Evolutionary conservation across 257 asterid species (phyloP).

Genomic region (Capsicum baccatum): DNA sequence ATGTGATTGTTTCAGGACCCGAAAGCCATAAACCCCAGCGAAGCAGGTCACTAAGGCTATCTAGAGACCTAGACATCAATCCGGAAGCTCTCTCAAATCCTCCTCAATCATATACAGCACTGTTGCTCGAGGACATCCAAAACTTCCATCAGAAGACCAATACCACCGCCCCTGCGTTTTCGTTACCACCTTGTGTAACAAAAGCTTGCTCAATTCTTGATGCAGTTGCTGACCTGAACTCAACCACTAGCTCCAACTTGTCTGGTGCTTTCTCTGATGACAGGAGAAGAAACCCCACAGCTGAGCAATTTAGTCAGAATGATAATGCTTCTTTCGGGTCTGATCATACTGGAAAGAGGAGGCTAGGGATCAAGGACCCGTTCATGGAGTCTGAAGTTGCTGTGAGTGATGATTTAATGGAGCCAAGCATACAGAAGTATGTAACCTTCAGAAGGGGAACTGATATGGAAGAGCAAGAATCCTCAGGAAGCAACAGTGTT

Average conservation of each 20-base stretch:
- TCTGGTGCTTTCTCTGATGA: conserved; percentile 48
- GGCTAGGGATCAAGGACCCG: conserved; percentile 46
- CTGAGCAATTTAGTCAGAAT: conserved; percentile 42
- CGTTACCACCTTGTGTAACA: conserved; percentile 80
- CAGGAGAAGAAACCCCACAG: conserved; percentile 41
- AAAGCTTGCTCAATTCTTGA: conserved; percentile 93
- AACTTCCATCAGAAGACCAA: conserved; percentile 87
- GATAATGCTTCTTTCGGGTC: conserved; percentile 35
- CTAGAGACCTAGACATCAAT: conserved; percentile 73
- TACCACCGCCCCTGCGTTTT: conserved; percentile 41
- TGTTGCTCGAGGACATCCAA: conserved; percentile 89
- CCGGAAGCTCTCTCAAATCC: conserved; percentile 66
- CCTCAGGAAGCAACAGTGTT: conserved; percentile 83
- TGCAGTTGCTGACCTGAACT: conserved; percentile 97
- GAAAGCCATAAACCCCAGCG: conserved; percentile 55
- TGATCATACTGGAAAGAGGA: conserved; percentile 42
- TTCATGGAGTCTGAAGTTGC: conserved; percentile 75
- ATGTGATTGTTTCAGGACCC: conserved; percentile 57
- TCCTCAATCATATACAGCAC: conserved; percentile 68
- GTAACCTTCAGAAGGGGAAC: conserved; percentile 82
- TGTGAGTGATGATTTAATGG: conserved; percentile 65
- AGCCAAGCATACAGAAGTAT: conserved; percentile 81
- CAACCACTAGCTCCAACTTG: conserved; percentile 59
- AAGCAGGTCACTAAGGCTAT: conserved; percentile 74
- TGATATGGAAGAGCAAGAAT: conserved; percentile 75